phyloP scores from a whole-genome alignment of 768 basidiomycete species.

The Candolleomyces aberdarensis region DNA sequence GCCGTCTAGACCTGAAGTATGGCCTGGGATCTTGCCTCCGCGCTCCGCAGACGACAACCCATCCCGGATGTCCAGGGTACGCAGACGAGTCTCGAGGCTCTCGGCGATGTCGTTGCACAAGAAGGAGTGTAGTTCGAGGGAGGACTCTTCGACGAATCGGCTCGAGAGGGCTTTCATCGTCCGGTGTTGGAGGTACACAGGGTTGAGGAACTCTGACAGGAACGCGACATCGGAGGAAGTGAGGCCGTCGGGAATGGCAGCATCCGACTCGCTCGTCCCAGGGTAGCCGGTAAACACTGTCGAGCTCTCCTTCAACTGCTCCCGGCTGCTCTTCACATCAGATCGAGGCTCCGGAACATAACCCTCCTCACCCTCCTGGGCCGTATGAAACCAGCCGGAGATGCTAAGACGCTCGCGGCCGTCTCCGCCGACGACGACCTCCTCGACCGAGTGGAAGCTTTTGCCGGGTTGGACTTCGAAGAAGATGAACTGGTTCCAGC shows the following conservation, averaged over 20 bases:
- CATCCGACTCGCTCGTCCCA: constrained; percentile 30
- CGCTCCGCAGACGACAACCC: constrained; percentile 53
- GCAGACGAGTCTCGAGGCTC: constrained; percentile 62
- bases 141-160: constrained; percentile 84
- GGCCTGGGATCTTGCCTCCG: constrained; percentile 55
- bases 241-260: constrained; percentile 52
- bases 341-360: constrained; percentile 53
- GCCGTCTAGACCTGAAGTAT: constrained; percentile 52
- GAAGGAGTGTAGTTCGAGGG: constrained; percentile 86
- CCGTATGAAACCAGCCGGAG: constrained; percentile 96
- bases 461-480: constrained; percentile 92
- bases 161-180: constrained; percentile 77
- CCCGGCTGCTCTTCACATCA: constrained; percentile 74
- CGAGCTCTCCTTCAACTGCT: constrained; percentile 85
- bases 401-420: constrained; percentile 79
- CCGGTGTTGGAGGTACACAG: constrained; percentile 81
- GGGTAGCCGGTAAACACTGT: constrained; percentile 61
- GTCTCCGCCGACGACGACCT: constrained; percentile 85
- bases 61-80: constrained; percentile 61
- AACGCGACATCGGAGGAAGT: constrained; percentile 61
- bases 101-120: constrained; percentile 66
- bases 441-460: constrained; percentile 96
- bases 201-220: constrained; percentile 83
- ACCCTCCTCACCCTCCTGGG: constrained; percentile 88
- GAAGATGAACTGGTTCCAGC: constrained; percentile 88